A percentile compares a stretch with the other conserved stretches of the same genome.
phyloP scores from a whole-genome alignment of 2,329 filamentous ascomycete species.

The Fusarium denticulatum region DNA sequence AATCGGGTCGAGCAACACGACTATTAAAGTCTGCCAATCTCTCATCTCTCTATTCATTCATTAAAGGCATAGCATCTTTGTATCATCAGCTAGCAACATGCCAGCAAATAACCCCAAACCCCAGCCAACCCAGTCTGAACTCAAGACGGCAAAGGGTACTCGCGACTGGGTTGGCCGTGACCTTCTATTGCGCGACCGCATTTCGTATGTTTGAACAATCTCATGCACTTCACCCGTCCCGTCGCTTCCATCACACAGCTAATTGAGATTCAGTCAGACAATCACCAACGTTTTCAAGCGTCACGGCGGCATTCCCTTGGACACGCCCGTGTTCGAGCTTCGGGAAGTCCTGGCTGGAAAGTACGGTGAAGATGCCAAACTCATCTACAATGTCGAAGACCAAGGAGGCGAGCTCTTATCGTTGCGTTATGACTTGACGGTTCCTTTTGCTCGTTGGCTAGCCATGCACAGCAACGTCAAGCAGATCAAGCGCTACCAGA shows the following conservation, averaged over 20 bases:
- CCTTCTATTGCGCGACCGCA: neutral
- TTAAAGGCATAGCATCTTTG: accelerated
- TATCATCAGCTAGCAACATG: neutral
- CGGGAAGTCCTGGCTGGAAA: neutral
- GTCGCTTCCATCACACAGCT: accelerated
- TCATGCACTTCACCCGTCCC: accelerated
- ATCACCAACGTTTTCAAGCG: neutral
- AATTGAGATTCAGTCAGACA: neutral
- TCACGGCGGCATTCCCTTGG: neutral
- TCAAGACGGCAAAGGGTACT: neutral
- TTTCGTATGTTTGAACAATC: neutral
- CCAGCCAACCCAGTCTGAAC: neutral
- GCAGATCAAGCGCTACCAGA: neutral
- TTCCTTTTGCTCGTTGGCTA: neutral
- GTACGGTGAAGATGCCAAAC: neutral
- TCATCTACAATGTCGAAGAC: neutral
- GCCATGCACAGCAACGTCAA: neutral
- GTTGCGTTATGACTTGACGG: neutral
- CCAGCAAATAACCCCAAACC: neutral
- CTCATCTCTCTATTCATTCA: neutral
- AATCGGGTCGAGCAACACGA: neutral
- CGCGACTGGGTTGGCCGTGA: neutral
- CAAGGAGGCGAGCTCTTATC: neutral
- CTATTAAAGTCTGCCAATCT: accelerated
- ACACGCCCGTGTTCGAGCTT: neutral